Percentiles rank a stretch among this genome's conserved stretches.
These are phyloP conservation scores for Podospora conica DNA, from an alignment of 495 filamentous ascomycete genomes.

Conservation along the genomic window DNA sequence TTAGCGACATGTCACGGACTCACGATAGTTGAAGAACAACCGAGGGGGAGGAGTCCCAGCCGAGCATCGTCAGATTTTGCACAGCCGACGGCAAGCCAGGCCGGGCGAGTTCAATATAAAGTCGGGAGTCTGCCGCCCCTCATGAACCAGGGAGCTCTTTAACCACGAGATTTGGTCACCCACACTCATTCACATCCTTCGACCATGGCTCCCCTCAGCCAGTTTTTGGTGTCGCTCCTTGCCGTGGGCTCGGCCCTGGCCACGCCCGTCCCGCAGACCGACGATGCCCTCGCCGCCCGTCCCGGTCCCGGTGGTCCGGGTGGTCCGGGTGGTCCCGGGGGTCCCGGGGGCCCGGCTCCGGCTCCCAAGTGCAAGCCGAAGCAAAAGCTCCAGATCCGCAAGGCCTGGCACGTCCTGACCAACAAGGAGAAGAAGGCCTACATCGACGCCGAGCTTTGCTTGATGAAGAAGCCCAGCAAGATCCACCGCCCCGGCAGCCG, in stretches of 20 bases:
- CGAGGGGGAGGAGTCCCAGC: too few species aligned
- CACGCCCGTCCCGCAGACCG: not conserved
- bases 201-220: not conserved
- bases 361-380: not conserved
- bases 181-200: too few species aligned
- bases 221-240: not conserved
- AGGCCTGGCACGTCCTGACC: not conserved
- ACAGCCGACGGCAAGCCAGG: too few species aligned
- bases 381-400: not conserved
- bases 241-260: too few species aligned
- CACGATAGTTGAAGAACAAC: not conserved
- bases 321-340: too few species aligned
- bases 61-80: too few species aligned
- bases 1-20: not conserved
- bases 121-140: too few species aligned
- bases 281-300: not conserved
- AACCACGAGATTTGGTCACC: too few species aligned
- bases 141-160: too few species aligned
- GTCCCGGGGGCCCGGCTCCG: not conserved
- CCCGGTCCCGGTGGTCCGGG: not conserved
- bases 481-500: not conserved
- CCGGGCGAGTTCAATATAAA: too few species aligned
- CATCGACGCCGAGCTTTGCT: slow-evolving; percentile 4
- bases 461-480: not conserved
- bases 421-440: slow-evolving; percentile 2